These are phyloP conservation scores for Periconia sp. DNA, from an alignment of 2,329 filamentous ascomycete genomes.

Conservation along the genomic window DNA sequence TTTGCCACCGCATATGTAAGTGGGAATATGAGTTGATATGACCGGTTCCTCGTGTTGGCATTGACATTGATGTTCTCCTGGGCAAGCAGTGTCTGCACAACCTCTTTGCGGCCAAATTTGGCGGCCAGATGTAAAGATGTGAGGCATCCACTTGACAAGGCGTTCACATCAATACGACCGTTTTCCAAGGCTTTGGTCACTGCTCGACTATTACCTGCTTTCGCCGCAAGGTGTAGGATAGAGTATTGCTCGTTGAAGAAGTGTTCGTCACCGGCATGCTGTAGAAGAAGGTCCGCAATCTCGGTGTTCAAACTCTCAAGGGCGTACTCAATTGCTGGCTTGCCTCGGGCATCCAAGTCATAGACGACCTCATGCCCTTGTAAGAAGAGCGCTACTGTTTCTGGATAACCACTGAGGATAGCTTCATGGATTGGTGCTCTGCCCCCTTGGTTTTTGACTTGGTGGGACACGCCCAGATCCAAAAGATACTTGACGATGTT, in stretches of 20 bases:
- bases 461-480: not conserved
- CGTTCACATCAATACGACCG: not conserved
- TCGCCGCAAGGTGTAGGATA: not conserved
- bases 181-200: not conserved
- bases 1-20: not conserved
- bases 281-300: not conserved
- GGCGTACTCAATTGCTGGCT: not conserved
- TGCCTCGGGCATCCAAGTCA: not conserved
- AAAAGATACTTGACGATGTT: slow-evolving; percentile 6
- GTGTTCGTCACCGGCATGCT: not conserved
- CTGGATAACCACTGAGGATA: not conserved
- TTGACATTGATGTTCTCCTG: not conserved
- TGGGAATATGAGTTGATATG: not conserved
- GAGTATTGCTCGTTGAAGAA: not conserved
- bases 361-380: not conserved
- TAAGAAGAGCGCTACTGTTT: not conserved
- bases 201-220: not conserved
- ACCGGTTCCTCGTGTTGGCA: not conserved
- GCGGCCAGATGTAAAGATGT: slow-evolving; percentile 2
- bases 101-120: not conserved
- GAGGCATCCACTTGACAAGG: not conserved
- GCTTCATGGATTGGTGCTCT: slow-evolving; percentile 16
- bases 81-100: not conserved
- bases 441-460: slow-evolving; percentile 1
- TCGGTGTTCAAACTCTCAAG: not conserved